phyloP scores from a whole-genome alignment of 208 protist genomes.

The Wallacemonas rigidus region DNA sequence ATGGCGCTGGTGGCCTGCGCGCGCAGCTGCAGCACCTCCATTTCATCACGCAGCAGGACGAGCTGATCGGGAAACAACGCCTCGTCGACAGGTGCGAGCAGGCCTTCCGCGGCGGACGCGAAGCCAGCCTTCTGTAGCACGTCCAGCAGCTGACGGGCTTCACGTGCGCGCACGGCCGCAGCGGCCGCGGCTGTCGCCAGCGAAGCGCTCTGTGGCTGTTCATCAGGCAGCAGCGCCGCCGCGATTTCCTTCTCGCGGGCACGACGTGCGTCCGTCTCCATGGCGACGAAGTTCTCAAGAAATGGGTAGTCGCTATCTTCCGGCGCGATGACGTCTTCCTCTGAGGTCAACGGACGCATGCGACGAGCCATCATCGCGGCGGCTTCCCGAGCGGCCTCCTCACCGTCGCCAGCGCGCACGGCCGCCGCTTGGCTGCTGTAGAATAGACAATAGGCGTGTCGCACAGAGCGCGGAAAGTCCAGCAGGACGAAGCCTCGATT shows the following conservation, averaged over 20 bases:
- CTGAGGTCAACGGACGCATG: slow-evolving; percentile 22
- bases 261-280: slow-evolving; percentile 51
- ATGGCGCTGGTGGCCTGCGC: slow-evolving; percentile 26
- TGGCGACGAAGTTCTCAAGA: slow-evolving; percentile 29
- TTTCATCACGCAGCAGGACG: slow-evolving; percentile 39
- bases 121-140: slow-evolving; percentile 12
- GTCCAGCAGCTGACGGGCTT: neutral
- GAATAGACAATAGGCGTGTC: slow-evolving; percentile 86
- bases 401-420: slow-evolving; percentile 21
- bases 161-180: neutral
- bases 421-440: slow-evolving; percentile 36
- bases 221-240: neutral
- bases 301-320: slow-evolving; percentile 68
- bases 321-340: slow-evolving; percentile 42
- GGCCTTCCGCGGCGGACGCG: slow-evolving; percentile 30
- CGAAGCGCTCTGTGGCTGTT: slow-evolving; percentile 29
- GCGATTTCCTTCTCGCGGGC: slow-evolving; percentile 22
- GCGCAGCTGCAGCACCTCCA: slow-evolving; percentile 42
- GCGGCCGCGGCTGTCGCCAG: slow-evolving; percentile 11
- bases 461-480: slow-evolving; percentile 80
- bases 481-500: slow-evolving; percentile 93
- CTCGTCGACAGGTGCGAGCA: slow-evolving; percentile 65
- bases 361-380: slow-evolving; percentile 16
- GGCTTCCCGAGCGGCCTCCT: slow-evolving; percentile 28
- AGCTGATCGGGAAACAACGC: slow-evolving; percentile 71